These are phyloP conservation scores for Cryoendolithus antarcticus DNA, from an alignment of 2,329 filamentous ascomycete species.

Conservation along the genomic window DNA sequence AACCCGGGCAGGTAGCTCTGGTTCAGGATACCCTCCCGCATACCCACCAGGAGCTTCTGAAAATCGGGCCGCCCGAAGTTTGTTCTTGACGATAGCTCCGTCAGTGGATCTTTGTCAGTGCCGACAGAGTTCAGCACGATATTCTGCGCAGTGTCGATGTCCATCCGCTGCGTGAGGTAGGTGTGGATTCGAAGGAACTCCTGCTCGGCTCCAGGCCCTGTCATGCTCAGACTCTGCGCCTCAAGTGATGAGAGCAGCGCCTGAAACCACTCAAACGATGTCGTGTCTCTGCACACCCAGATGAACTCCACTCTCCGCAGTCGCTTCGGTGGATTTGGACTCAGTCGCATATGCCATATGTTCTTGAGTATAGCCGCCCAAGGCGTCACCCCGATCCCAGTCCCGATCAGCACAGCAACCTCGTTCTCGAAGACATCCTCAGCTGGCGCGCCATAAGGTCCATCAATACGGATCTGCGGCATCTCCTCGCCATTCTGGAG, in stretches of 20 bases:
- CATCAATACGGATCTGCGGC: conserved; percentile 81
- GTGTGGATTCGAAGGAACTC: conserved; percentile 98
- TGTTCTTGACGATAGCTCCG: conserved; percentile 76
- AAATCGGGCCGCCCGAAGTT: conserved; percentile 96
- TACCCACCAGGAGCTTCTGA: conserved; percentile 60
- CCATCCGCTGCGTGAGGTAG: conserved; percentile 87
- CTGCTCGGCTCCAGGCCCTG: conserved; percentile 40
- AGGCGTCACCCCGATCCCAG: conserved; percentile 75
- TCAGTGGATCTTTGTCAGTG: conserved; percentile 75
- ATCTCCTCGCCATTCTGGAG: conserved; percentile 86
- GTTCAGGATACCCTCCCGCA: conserved; percentile 79
- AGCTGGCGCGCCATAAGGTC: conserved; percentile 89
- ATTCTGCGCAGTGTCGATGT: conserved; percentile 86
- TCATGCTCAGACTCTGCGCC: conserved; percentile 60
- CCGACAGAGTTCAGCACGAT: conserved; percentile 95
- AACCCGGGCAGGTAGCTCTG: conserved; percentile 75
- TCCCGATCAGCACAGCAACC: conserved; percentile 74
- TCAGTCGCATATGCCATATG: conserved; percentile 90
- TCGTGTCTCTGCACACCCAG: conserved; percentile 94
- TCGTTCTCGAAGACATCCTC: conserved; percentile 96
- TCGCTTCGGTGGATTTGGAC: conserved; percentile 76
- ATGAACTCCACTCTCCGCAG: conserved; percentile 95
- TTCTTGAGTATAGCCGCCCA: conserved; percentile 89
- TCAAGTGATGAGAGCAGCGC: conserved; percentile 84
- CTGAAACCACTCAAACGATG: conserved; percentile 98